These are phyloP conservation scores for Prunella vulgaris DNA, from an alignment of 257 asterid genomes.

Conservation along the genomic window DNA sequence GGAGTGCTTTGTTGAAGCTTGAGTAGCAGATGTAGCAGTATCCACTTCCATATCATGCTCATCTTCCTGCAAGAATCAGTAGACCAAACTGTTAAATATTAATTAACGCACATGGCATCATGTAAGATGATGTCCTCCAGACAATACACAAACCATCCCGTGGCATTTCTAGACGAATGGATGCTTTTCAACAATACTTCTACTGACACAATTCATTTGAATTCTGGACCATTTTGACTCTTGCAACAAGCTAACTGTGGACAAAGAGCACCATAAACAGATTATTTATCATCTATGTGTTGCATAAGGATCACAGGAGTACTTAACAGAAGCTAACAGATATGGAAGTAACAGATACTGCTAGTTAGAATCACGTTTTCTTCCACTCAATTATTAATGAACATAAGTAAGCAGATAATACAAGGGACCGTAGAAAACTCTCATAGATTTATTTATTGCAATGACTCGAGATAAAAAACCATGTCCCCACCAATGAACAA, in stretches of 20 bases:
- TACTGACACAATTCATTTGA: neutral
- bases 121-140: neutral
- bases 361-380: neutral
- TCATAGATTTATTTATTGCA: neutral
- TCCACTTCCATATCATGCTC: slow-evolving; percentile 85
- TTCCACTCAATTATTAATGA: neutral
- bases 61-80: slow-evolving; percentile 45
- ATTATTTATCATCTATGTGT: neutral
- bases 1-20: slow-evolving; percentile 48
- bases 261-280: neutral
- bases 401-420: neutral
- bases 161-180: neutral
- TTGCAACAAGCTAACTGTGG: neutral
- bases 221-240: neutral
- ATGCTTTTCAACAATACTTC: neutral
- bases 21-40: slow-evolving; percentile 56
- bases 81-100: neutral
- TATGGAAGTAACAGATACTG: slow-evolving; percentile 1
- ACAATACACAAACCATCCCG: neutral
- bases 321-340: neutral
- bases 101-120: neutral
- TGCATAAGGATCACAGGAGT: neutral
- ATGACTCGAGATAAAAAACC: neutral
- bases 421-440: neutral
- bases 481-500: neutral